Evolutionary conservation across 208 protist genomes (phyloP), one percentile per base, ranked within the genome.

Genomic region (Leptomonas seymouri): DNA sequence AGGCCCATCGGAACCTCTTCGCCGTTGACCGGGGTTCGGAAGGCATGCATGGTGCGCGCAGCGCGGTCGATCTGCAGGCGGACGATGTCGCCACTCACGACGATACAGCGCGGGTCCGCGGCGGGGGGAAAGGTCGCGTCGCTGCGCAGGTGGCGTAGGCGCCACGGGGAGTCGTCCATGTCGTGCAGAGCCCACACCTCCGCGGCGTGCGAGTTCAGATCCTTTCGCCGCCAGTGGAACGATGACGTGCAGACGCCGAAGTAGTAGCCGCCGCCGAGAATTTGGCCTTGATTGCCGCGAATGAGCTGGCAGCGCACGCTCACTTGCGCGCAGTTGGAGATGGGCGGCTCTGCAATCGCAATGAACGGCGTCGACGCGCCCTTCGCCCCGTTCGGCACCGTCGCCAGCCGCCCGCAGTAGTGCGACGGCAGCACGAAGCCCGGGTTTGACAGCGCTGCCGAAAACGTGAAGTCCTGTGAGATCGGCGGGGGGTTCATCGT

Each of bases 181-280:
- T 97, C 93, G 50, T 95, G 93, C 44, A 97, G 67, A 28, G 89
- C 93, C 93, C 93, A 97, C 68, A 94, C 88, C 58, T 97, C 87
- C 15, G 85, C 59, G 15, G 72, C 74, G 58, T 74, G 80, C 57
- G 53, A 76, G 69, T 86, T 90, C 9, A 95, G 59, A 59, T 95
- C 89, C 49, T 83, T 82, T 28, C 81, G 79, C 46, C 80, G 82
- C 86, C 93, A 94, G 51, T 80, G 84, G 63, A 95, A 87, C 1
- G 76, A 69, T 2, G 67, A 50, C 6, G 78, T 78, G 65, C 93
- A 97, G 0, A 97, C 67, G 59, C 93, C 93, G 61, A 97, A 85
- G 74, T 95, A 97, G 76, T 95, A 97, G 44, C 90, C 93, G 8
- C 93, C 93, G 18, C 92, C 92, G n/a, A 97, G 84, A 62, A 95